A percentile compares a stretch with the other conserved stretches of the same genome.
Conservation (phyloP, 192 early-diverging fungal species). For the Radiomyces spectabilis region DNA sequence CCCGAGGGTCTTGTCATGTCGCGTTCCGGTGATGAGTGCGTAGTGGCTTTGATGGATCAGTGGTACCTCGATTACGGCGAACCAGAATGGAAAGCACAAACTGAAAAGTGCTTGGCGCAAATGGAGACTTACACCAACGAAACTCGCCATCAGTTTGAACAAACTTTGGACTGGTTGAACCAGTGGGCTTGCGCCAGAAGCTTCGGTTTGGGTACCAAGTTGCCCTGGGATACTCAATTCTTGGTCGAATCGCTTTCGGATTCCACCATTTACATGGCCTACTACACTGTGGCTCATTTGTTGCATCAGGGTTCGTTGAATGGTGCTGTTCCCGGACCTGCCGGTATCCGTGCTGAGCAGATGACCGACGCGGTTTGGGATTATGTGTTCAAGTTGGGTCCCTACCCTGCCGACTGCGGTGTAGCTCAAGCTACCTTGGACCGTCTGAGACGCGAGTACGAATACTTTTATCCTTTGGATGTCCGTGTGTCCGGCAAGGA, state of each 20-base stretch:
- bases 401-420: constrained; percentile 48
- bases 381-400: constrained; percentile 74
- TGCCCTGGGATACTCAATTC: constrained; percentile 91
- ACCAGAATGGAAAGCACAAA: constrained; percentile 66
- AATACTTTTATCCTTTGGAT: constrained; percentile 98
- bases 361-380: constrained; percentile 92
- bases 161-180: constrained; percentile 86
- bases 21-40: constrained; percentile 94
- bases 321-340: constrained; percentile 68
- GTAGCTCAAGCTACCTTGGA: constrained; percentile 66
- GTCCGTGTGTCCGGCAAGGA: constrained; percentile 96
- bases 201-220: constrained; percentile 85
- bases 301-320: constrained; percentile 84
- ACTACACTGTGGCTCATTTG: constrained; percentile 94
- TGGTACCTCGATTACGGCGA: constrained; percentile 99
- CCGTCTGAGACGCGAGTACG: constrained; percentile 79
- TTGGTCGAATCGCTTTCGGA: constrained; percentile 96
- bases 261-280: constrained; percentile 99
- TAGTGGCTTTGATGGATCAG: constrained; percentile 92
- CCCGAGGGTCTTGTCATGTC: constrained; percentile 91
- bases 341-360: constrained; percentile 71
- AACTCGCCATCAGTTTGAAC: constrained; percentile 78
- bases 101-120: constrained; percentile 67
- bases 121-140: constrained; percentile 81
- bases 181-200: constrained; percentile 95